Conservation (phyloP, 371 early-diverging fungal genomes). For the Apophysomyces elegans region DNA sequence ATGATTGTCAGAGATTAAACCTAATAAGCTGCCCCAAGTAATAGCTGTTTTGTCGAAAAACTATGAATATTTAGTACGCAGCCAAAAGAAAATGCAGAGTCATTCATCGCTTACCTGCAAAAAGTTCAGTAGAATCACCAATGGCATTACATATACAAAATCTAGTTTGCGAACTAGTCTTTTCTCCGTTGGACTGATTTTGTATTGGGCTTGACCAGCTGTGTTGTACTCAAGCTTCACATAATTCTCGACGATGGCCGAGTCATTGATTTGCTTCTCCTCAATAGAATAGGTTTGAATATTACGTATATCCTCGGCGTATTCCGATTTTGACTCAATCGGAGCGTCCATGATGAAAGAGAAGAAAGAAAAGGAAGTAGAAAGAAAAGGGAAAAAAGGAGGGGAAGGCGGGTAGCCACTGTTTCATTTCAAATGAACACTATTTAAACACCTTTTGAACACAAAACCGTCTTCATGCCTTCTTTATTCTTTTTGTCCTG, state of each 20-base stretch:
- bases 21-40: slow-evolving; percentile 38
- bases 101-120: slow-evolving; percentile 26
- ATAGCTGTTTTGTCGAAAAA: slow-evolving; percentile 48
- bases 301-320: neutral
- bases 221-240: slow-evolving; percentile 18
- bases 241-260: neutral
- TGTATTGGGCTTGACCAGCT: slow-evolving; percentile 28
- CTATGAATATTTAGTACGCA: slow-evolving; percentile 12
- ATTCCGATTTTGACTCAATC: neutral
- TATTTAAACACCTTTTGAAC: no score
- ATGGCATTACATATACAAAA: slow-evolving; percentile 36
- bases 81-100: neutral
- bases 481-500: no score
- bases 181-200: slow-evolving; percentile 20
- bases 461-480: no score
- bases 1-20: slow-evolving; percentile 32
- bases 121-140: slow-evolving; percentile 29
- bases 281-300: neutral
- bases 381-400: no score
- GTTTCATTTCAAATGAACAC: no score
- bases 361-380: neutral
- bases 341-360: neutral
- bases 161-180: slow-evolving; percentile 29
- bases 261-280: neutral
- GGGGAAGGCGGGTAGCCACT: no score